Percentiles rank a stretch among this genome's conserved stretches.
Conservation (phyloP, 139 green algal genomes). For the Chlorella sp. region DNA sequence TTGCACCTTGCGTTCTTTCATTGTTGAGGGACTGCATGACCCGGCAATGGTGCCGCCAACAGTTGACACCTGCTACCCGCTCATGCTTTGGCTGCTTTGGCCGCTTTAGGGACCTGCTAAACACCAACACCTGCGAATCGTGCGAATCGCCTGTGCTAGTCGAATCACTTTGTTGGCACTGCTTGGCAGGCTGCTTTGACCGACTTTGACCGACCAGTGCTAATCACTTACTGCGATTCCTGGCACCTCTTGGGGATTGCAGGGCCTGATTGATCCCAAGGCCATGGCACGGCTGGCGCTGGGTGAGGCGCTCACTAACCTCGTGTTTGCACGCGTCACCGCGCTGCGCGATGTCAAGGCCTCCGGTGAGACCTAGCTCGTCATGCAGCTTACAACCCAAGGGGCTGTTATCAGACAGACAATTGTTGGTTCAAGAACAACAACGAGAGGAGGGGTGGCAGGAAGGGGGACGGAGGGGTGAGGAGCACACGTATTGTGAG, state of each 20-base stretch:
- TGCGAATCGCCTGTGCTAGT: not conserved
- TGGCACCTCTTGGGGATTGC: constrained; percentile 54
- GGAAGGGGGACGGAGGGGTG: not conserved
- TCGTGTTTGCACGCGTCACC: constrained; percentile 84
- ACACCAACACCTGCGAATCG: not conserved
- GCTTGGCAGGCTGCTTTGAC: too few relatives aligned
- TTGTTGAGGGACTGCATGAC: not conserved
- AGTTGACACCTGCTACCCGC: too few relatives aligned
- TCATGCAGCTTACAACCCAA: too few relatives aligned
- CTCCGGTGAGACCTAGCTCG: constrained; percentile 4
- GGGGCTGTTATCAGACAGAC: too few relatives aligned
- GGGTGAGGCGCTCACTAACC: constrained; percentile 96
- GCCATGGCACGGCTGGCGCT: constrained; percentile 96
- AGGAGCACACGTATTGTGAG: too few relatives aligned
- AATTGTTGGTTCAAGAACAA: too few relatives aligned
- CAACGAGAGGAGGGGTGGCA: too few relatives aligned
- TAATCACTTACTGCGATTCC: not conserved
- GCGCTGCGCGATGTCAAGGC: constrained; percentile 90
- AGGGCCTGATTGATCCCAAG: constrained; percentile 91
- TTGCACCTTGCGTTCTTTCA: too few relatives aligned
- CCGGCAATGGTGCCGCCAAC: not conserved
- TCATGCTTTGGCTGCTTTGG: too few relatives aligned
- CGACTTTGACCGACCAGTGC: too few relatives aligned
- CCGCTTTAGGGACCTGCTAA: not conserved
- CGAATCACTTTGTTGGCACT: too few relatives aligned